Evolutionary conservation across 1,284 basidiomycete genomes (phyloP).

Genomic region (Mycena sp.): DNA sequence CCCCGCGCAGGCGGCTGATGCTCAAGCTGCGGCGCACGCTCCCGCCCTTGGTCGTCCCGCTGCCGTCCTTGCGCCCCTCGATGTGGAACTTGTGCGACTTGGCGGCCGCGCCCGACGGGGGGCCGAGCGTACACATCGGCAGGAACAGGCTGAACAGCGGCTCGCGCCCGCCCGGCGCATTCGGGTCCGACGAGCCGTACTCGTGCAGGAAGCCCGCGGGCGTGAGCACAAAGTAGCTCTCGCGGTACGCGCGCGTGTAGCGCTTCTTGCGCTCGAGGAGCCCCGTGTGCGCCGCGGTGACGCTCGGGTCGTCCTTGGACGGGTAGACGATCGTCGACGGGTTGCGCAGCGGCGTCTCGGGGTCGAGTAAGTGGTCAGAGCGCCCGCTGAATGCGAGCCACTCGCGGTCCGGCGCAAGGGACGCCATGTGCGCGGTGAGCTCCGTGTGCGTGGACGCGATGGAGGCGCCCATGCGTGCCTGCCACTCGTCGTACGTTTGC

Average conservation of each 20-base stretch:
- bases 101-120: constrained; percentile 79
- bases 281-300: constrained; percentile 90
- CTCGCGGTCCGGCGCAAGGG: constrained; percentile 91
- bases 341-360: constrained; percentile 92
- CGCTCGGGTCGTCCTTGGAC: constrained; percentile 91
- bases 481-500: constrained; percentile 98
- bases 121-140: constrained; percentile 95
- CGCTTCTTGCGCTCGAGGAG: constrained; percentile 97
- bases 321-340: constrained; percentile 89
- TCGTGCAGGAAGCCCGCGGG: constrained; percentile 97
- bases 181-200: constrained; percentile 84
- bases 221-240: constrained; percentile 93
- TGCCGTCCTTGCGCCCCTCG: constrained; percentile 90
- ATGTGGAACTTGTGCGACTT: constrained; percentile 98
- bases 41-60: constrained; percentile 67
- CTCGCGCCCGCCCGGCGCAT: constrained; percentile 58
- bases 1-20: constrained; percentile 44
- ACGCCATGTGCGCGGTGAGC: constrained; percentile 84
- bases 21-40: constrained; percentile 54
- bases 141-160: constrained; percentile 94
- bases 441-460: constrained; percentile 86
- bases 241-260: constrained; percentile 91
- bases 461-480: constrained; percentile 83
- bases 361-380: constrained; percentile 95
- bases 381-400: constrained; percentile 98